phyloP scores from a whole-genome alignment of 2,329 filamentous ascomycete species.

The Chaetomium sp. region DNA sequence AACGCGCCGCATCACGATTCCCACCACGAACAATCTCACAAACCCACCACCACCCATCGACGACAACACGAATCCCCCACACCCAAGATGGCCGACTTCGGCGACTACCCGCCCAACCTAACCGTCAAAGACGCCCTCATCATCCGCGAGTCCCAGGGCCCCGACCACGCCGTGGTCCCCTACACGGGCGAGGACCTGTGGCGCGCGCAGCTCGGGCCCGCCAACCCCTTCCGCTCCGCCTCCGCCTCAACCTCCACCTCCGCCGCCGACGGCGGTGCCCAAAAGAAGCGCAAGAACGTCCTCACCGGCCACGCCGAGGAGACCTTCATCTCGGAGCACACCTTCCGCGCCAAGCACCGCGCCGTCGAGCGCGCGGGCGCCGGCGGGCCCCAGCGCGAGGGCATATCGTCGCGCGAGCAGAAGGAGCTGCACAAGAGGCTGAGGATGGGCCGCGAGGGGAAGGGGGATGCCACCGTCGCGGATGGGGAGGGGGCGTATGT shows the following conservation, averaged over 20 bases:
- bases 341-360: conserved; percentile 84
- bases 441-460: conserved; percentile 76
- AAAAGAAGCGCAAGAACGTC: conserved; percentile 74
- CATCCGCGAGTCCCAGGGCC: conserved; percentile 56
- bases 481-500: conserved; percentile 88
- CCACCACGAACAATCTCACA: not conserved
- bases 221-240: conserved; percentile 73
- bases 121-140: conserved; percentile 65
- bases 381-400: conserved; percentile 52
- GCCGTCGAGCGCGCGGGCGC: conserved; percentile 72
- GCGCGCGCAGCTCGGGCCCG: conserved; percentile 66
- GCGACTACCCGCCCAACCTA: conserved; percentile 68
- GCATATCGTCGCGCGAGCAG: conserved; percentile 55
- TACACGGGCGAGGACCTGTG: conserved; percentile 74
- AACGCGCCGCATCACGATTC: not conserved
- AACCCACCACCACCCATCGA: not conserved
- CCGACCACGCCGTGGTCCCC: conserved; percentile 62
- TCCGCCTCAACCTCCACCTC: conserved; percentile 40
- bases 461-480: conserved; percentile 79
- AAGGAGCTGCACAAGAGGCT: conserved; percentile 73
- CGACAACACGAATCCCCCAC: not conserved
- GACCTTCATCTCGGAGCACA: conserved; percentile 84
- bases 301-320: conserved; percentile 87
- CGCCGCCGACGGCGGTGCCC: conserved; percentile 36
- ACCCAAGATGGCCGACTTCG: conserved; percentile 59